Evolutionary conservation across 2,329 filamentous ascomycete genomes (phyloP).

Genomic region (Hypoxylon sp.): DNA sequence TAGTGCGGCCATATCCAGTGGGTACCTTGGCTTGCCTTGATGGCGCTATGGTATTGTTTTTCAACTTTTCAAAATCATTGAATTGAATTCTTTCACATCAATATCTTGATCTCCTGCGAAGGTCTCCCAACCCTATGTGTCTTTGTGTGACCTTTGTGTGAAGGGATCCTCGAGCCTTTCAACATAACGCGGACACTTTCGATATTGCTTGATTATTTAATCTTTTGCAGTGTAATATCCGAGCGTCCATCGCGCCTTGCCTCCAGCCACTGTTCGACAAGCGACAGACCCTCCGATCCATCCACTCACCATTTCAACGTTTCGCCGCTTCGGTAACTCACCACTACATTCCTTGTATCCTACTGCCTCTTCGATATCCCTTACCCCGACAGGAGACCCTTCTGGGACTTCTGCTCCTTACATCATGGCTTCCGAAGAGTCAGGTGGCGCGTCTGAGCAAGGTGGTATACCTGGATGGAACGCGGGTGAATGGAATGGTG

Average conservation of each 20-base stretch:
- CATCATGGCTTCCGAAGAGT: slow-evolving; percentile 48
- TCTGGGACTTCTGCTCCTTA: neutral
- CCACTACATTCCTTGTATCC: neutral
- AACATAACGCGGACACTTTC: neutral
- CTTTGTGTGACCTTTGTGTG: neutral
- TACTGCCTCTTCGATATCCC: neutral
- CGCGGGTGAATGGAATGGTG: slow-evolving; percentile 64
- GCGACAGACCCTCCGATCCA: neutral
- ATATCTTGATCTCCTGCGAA: neutral
- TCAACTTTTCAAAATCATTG: neutral
- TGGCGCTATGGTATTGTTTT: slow-evolving; percentile 33
- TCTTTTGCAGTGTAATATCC: neutral
- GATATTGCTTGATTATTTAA: neutral
- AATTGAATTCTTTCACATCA: slow-evolving; percentile 26
- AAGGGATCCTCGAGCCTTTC: neutral
- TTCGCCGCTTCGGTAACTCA: neutral
- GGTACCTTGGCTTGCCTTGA: slow-evolving; percentile 24
- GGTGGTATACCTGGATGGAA: slow-evolving; percentile 55
- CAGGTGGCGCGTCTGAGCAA: slow-evolving; percentile 41
- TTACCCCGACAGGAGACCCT: neutral
- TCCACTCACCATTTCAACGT: neutral
- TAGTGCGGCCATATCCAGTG: slow-evolving; percentile 3
- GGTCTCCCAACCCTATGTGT: neutral
- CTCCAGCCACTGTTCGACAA: neutral
- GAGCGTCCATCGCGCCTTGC: neutral